Percentiles rank a stretch among this genome's conserved stretches.
phyloP scores from a whole-genome alignment of 331 rosid species.

The Dryas integrifolia region DNA sequence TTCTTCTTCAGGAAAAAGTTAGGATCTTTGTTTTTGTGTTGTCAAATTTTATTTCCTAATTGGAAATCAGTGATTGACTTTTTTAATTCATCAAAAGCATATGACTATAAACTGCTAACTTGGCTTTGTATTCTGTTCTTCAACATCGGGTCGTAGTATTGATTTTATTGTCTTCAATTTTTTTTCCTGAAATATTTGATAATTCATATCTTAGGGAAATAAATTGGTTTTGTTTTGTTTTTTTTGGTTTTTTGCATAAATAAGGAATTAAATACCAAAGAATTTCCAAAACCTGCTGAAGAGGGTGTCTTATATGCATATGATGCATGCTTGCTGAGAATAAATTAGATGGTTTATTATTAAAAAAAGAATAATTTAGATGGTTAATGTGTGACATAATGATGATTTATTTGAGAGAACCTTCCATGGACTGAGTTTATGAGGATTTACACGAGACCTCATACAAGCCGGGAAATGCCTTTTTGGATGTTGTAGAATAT shows the following conservation, averaged over 20 bases:
- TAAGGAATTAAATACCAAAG: not conserved
- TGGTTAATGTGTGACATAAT: not conserved
- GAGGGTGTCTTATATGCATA: not conserved
- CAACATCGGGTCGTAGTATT: not conserved
- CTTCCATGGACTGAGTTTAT: no score
- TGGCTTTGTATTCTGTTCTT: not conserved
- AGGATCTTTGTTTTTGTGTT: not conserved
- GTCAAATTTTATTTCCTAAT: not conserved
- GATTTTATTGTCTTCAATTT: not conserved
- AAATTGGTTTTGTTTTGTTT: not conserved
- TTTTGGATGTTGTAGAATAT: not conserved
- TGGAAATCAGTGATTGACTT: not conserved
- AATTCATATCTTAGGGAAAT: not conserved
- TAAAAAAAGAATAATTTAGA: not conserved
- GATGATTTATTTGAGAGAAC: no score
- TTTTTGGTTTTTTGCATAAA: constrained; percentile 3
- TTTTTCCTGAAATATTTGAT: not conserved
- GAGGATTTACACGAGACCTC: not conserved
- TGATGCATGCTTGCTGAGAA: not conserved
- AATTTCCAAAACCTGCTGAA: not conserved
- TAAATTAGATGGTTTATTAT: not conserved
- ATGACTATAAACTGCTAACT: not conserved
- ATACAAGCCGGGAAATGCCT: constrained; percentile 3
- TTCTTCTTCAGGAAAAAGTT: not conserved
- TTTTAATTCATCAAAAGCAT: not conserved